phyloP scores from a whole-genome alignment of 164 flowering plant species.

The Piper longum region DNA sequence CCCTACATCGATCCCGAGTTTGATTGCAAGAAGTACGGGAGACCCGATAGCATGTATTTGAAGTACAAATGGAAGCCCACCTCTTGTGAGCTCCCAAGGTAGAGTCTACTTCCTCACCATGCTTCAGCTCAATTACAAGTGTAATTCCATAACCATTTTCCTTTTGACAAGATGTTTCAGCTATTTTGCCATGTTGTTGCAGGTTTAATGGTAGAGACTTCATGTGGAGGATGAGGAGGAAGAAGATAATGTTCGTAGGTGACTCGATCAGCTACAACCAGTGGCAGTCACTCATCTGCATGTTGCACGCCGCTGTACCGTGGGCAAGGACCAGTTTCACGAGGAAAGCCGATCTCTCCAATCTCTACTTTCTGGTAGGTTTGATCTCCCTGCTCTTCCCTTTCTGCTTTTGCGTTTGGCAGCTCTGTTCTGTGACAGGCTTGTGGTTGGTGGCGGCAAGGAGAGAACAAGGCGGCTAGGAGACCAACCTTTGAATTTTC shows the following conservation, averaged over 20 bases:
- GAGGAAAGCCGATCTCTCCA: constrained; percentile 8
- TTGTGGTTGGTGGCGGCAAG: neutral
- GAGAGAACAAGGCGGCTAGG: neutral
- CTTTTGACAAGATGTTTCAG: neutral
- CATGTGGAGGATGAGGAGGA: constrained; percentile 19
- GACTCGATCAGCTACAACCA: constrained; percentile 27
- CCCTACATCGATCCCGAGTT: constrained; percentile 78
- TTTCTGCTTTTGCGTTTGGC: neutral
- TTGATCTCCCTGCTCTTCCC: neutral
- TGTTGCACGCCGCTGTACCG: constrained; percentile 26
- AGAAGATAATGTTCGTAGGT: constrained; percentile 31
- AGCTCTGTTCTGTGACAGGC: neutral
- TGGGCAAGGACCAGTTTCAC: constrained; percentile 10
- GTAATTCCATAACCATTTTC: neutral
- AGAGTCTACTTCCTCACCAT: neutral
- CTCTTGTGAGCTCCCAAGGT: constrained; percentile 64
- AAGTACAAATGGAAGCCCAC: constrained; percentile 76
- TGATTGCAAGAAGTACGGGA: constrained; percentile 54
- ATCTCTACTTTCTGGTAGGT: constrained; percentile 16
- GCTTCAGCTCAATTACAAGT: too few relatives aligned
- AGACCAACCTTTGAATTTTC: neutral
- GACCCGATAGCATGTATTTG: constrained; percentile 55
- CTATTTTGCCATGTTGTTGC: neutral
- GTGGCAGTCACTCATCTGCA: constrained; percentile 25
- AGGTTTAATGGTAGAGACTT: constrained; percentile 23